Percentiles rank a stretch among this genome's conserved stretches.
Conservation (phyloP, 768 basidiomycete species). For the Gelatoporia subvermispora region DNA sequence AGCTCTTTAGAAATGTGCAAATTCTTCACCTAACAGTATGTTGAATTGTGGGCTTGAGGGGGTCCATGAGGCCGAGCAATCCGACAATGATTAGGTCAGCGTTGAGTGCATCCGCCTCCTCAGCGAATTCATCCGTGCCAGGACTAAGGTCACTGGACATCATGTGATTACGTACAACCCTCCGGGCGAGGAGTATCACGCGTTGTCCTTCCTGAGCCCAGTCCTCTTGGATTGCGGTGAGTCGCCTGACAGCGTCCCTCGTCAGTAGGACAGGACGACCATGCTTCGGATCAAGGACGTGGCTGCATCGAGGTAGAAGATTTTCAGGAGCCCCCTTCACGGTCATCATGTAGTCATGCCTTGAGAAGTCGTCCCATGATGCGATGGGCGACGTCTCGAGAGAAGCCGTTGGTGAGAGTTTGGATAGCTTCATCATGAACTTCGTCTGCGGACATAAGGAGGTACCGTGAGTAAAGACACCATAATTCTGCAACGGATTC, state of each 20-base stretch:
- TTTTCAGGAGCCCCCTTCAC: constrained; percentile 53
- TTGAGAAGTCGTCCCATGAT: constrained; percentile 22
- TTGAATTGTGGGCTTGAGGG: constrained; percentile 48
- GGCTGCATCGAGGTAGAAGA: constrained; percentile 36
- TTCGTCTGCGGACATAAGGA: constrained; percentile 37
- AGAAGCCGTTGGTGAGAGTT: constrained; percentile 4
- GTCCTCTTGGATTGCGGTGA: constrained; percentile 35
- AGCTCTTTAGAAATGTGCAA: constrained; percentile 1
- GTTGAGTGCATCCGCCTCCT: constrained; percentile 35
- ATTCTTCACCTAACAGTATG: constrained; percentile 35
- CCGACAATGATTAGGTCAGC: constrained; percentile 49
- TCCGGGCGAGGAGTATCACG: constrained; percentile 49
- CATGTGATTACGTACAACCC: constrained; percentile 29
- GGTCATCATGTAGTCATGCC: constrained; percentile 27
- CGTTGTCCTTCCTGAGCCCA: constrained; percentile 50
- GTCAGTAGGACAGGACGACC: constrained; percentile 27
- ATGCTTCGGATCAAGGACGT: constrained; percentile 34
- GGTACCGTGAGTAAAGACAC: too few relatives aligned
- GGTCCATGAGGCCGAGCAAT: constrained; percentile 53
- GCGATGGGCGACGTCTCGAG: constrained; percentile 20
- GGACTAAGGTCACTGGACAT: constrained; percentile 25
- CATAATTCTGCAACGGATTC: background rate
- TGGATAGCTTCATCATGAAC: constrained; percentile 45
- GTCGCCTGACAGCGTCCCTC: constrained; percentile 21
- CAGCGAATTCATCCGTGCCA: constrained; percentile 34